These are phyloP conservation scores for Neopestalotiopsis sp. DNA, from an alignment of 2,329 filamentous ascomycete genomes.

Conservation along the genomic window DNA sequence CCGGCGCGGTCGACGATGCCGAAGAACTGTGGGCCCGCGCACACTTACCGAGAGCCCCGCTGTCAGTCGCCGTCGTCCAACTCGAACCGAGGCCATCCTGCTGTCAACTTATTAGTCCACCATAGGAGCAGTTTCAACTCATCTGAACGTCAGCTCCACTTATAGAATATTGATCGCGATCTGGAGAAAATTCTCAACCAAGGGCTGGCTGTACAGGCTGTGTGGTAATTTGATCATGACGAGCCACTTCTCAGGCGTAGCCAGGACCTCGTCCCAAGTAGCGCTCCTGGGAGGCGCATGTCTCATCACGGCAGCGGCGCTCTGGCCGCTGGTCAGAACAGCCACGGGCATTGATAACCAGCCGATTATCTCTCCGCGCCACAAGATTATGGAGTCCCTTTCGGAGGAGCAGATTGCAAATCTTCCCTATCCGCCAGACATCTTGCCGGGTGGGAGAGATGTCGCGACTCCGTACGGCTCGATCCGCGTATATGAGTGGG, in stretches of 20 bases:
- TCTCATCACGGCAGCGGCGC: background rate
- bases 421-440: slow-evolving; percentile 71
- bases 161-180: background rate
- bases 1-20: background rate
- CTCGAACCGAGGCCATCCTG: background rate
- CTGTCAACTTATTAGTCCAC: background rate
- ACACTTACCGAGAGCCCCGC: background rate
- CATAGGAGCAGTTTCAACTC: no score
- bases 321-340: background rate
- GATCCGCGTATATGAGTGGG: slow-evolving; percentile 81
- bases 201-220: background rate
- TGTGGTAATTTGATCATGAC: background rate
- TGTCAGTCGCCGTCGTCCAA: background rate
- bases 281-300: slow-evolving; percentile 8
- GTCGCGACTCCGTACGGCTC: slow-evolving; percentile 74
- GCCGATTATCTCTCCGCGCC: slow-evolving; percentile 7
- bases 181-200: background rate
- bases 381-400: background rate
- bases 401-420: slow-evolving; percentile 37
- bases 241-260: background rate
- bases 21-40: background rate
- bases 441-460: slow-evolving; percentile 72
- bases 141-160: background rate
- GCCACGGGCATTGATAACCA: background rate
- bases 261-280: background rate